Base-by-base conservation (phyloP, 2,329 filamentous ascomycete species). In the Drechslerella coelobrocha region DNA sequence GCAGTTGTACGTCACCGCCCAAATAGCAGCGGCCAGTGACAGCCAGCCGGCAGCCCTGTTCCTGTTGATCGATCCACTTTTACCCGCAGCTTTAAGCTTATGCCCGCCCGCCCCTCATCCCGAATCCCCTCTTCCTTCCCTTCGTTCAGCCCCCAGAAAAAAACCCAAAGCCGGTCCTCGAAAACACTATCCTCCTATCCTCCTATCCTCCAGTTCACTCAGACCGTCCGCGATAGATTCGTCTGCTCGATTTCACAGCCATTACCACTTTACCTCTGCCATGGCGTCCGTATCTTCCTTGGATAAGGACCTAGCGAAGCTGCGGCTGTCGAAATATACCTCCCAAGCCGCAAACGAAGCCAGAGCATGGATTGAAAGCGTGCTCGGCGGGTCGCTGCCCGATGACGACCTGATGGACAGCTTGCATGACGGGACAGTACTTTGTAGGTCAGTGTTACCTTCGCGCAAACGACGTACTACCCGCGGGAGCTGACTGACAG, bases 281-380 rank as follows among this genome's bases (percentile, higher is more conserved):
- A 97, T 97, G 93, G 92, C 93, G 75, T 96, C 93, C 39, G 93
- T 97, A 29, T 86, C 91, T 73, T 96, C 91, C 73, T 83, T 99
- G 72, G 94, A 97, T 81, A 93, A 93, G 80, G 94, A 99, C 82
- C 84, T 99, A 86, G 90, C 91, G 84, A 92, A 88, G 79, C 80
- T 97, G 84, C 92, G 94, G 80, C 84, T 96, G 76, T 90, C 92
- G 72, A 90, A 93, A 81, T 97, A 96, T 81, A 97, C 93, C 1
- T 91, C 92, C 21, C 87, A 89, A 75, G 92, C 92, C 41, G 92
- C 92, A 55, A 91, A 91, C 75, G 92, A 97, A 81, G 89, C 87
- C 19, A 87, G 88, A 50, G 79, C 82, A 73, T 99, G 94, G 91
- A 92, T 99, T 73, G 92, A 97, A 79, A 84, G 86, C 39, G 84